These are phyloP conservation scores for Leishmania guyanensis DNA, from an alignment of 208 protist species.

Conservation along the genomic window DNA sequence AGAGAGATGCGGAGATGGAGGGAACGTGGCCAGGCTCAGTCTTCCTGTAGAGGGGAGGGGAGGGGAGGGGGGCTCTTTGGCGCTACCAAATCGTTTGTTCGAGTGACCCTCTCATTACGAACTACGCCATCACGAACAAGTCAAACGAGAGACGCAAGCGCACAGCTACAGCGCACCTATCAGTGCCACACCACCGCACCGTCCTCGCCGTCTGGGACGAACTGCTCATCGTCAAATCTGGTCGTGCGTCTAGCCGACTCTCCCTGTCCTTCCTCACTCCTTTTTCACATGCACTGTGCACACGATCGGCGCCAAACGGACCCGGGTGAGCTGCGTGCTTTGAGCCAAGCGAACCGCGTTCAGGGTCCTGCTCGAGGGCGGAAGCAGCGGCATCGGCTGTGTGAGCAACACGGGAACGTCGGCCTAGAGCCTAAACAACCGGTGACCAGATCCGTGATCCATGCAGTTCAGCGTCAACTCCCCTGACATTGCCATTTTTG, in stretches of 20 bases:
- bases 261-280: background rate
- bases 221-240: background rate
- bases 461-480: background rate
- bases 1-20: background rate
- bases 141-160: background rate
- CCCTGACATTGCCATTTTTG: background rate
- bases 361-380: background rate
- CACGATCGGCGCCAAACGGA: background rate
- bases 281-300: background rate
- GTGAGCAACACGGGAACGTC: background rate
- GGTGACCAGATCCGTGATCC: background rate
- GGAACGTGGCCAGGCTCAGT: background rate
- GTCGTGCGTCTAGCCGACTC: background rate
- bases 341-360: background rate
- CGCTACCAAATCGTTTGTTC: background rate
- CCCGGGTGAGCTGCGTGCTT: background rate
- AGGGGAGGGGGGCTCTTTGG: background rate
- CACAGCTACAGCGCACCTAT: background rate
- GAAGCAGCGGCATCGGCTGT: background rate
- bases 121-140: background rate
- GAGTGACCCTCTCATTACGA: background rate
- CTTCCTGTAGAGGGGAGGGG: background rate
- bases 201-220: too few species aligned
- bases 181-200: background rate
- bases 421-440: background rate